phyloP scores from a whole-genome alignment of 1,284 basidiomycete genomes.

The Caloboletus inedulis region DNA sequence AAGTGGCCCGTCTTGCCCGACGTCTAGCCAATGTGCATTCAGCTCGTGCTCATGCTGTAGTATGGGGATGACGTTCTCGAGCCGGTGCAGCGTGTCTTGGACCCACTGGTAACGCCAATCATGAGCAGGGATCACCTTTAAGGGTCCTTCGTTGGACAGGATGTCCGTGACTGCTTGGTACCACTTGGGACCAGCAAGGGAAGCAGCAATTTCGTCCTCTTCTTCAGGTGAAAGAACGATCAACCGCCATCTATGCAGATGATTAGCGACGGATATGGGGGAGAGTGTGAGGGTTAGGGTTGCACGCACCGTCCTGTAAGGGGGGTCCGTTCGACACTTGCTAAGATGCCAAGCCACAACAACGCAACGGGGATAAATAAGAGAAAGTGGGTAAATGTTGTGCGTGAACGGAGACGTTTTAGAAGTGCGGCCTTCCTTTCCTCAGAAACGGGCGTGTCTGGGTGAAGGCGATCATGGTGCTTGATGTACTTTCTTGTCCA shows the following conservation, averaged over 20 bases:
- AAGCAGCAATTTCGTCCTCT: constrained; percentile 77
- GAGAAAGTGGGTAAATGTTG: constrained; percentile 53
- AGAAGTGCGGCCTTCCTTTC: constrained; percentile 48
- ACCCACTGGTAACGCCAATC: constrained; percentile 91
- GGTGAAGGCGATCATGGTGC: constrained; percentile 47
- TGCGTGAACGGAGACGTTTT: constrained; percentile 47
- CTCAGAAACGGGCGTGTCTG: constrained; percentile 46
- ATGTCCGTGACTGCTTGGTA: constrained; percentile 78
- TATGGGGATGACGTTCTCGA: constrained; percentile 70
- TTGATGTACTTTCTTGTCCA: constrained; percentile 51
- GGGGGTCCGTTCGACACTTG: constrained; percentile 79
- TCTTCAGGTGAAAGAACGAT: constrained; percentile 89
- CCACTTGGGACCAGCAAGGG: constrained; percentile 82
- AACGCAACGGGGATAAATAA: constrained; percentile 65
- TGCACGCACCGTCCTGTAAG: constrained; percentile 71
- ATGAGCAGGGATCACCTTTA: constrained; percentile 56
- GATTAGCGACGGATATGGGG: background rate
- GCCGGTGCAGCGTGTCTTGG: constrained; percentile 63
- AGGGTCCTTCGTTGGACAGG: constrained; percentile 64
- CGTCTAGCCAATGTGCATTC: constrained; percentile 55
- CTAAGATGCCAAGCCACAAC: constrained; percentile 73
- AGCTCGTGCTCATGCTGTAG: constrained; percentile 55
- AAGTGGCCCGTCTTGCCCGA: constrained; percentile 47
- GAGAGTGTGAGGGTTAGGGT: background rate
- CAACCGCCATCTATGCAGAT: constrained; percentile 63